A percentile compares a stretch with the other conserved stretches of the same genome.
Conservation (phyloP, 2,329 filamentous ascomycete species). For the Penicillium sp. region DNA sequence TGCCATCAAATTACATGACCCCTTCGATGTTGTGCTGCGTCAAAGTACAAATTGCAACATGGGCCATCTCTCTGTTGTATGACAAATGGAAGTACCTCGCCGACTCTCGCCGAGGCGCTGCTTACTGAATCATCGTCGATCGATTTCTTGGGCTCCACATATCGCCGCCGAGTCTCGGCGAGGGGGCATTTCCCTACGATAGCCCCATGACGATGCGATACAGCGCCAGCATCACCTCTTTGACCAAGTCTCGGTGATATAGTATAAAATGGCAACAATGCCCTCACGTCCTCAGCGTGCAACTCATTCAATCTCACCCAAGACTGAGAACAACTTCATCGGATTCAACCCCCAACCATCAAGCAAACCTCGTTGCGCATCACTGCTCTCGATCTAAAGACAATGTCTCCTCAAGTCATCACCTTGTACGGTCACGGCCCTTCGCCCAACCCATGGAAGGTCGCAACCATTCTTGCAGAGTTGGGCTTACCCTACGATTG, state of each 20-base stretch:
- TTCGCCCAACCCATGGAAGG: conserved; percentile 36
- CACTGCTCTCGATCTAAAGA: not conserved
- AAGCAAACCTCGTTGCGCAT: not conserved
- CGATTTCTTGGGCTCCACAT: not conserved
- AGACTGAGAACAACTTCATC: not conserved
- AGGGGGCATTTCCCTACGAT: not conserved
- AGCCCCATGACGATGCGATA: not conserved
- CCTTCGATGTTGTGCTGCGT: not conserved
- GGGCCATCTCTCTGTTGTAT: not conserved
- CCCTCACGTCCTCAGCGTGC: not conserved
- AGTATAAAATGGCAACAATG: not conserved
- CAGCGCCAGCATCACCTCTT: not conserved
- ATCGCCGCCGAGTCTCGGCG: not conserved
- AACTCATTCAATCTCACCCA: not conserved
- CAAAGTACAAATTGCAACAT: not conserved
- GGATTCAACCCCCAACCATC: not conserved
- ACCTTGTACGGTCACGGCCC: not conserved
- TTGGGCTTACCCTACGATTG: conserved; percentile 9
- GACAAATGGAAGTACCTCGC: not conserved
- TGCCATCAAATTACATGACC: not conserved
- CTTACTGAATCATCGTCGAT: not conserved
- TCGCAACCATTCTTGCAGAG: conserved; percentile 52
- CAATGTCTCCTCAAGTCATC: not conserved
- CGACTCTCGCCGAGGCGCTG: not conserved
- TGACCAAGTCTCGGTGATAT: not conserved